A percentile compares a stretch with the other conserved stretches of the same genome.
Evolutionary conservation across 2,329 filamentous ascomycete species (phyloP).

Genomic region (Shiraia sp.): DNA sequence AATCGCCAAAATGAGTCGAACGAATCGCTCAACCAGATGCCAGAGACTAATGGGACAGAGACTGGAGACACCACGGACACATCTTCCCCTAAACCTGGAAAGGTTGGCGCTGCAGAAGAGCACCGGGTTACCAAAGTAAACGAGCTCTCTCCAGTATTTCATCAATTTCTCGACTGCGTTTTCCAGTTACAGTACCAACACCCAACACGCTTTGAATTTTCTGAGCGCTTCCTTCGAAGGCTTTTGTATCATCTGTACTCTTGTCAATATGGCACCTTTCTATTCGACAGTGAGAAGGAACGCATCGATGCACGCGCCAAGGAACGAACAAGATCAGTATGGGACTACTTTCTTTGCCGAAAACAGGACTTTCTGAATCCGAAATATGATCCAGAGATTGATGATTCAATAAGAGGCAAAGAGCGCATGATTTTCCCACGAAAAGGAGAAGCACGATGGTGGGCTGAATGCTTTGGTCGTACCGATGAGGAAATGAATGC

Average conservation of each 20-base stretch:
- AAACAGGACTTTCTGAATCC: constrained; percentile 81
- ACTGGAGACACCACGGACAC: constrained; percentile 50
- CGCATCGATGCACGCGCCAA: constrained; percentile 70
- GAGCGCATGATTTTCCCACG: constrained; percentile 84
- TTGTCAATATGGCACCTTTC: constrained; percentile 94
- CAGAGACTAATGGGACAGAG: constrained; percentile 56
- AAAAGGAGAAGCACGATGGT: constrained; percentile 84
- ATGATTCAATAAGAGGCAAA: constrained; percentile 77
- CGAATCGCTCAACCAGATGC: constrained; percentile 62
- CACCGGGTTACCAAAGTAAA: constrained; percentile 78
- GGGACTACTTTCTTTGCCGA: constrained; percentile 90
- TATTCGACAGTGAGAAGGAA: constrained; percentile 93
- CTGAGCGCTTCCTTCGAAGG: constrained; percentile 86
- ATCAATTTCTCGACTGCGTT: constrained; percentile 93
- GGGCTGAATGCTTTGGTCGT: constrained; percentile 84
- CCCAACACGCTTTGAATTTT: constrained; percentile 91
- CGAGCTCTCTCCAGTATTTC: constrained; percentile 94
- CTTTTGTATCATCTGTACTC: constrained; percentile 93
- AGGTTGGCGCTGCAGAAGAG: constrained; percentile 53
- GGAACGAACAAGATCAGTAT: constrained; percentile 82
- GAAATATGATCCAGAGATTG: constrained; percentile 72
- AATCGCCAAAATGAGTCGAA: constrained; percentile 74
- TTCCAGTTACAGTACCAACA: constrained; percentile 88
- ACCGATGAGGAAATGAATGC: constrained; percentile 93
- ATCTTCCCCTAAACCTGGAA: constrained; percentile 38